phyloP scores from a whole-genome alignment of 257 asterid genomes.

The Lycium ferocissimum region DNA sequence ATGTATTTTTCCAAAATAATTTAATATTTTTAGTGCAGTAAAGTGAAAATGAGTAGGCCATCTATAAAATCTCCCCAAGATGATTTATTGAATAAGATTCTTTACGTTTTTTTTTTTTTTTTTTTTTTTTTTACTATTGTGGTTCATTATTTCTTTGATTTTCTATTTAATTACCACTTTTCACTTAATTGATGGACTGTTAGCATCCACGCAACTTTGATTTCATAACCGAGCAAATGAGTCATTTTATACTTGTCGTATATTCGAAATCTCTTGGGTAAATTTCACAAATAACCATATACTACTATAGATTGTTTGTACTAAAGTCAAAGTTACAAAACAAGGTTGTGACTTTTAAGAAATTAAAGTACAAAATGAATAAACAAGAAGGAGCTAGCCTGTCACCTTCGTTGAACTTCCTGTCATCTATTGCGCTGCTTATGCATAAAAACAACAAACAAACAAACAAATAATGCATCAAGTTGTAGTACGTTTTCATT shows the following conservation, averaged over 20 bases:
- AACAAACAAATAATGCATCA: not conserved
- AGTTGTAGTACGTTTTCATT: not conserved
- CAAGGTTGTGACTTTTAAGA: not conserved
- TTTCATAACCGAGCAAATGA: not conserved
- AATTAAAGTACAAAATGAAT: not conserved
- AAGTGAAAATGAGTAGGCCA: no score
- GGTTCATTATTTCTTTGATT: not conserved
- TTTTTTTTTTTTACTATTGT: no score
- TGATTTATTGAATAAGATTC: no score
- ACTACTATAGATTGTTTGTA: no score
- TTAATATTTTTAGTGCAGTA: no score
- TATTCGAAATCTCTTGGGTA: not conserved
- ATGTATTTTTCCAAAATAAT: no score
- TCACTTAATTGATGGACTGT: not conserved
- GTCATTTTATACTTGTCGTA: not conserved
- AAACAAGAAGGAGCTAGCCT: not conserved
- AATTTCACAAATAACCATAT: no score
- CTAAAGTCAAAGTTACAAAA: not conserved
- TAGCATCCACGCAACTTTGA: not conserved
- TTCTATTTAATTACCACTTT: not conserved
- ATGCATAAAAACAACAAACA: conserved; percentile 8
- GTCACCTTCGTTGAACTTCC: not conserved
- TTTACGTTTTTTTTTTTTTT: no score
- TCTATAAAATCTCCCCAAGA: no score
- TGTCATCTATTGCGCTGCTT: not conserved